Base-by-base conservation (phyloP, 2,329 filamentous ascomycete genomes). In the Nigrograna mackinnonii region DNA sequence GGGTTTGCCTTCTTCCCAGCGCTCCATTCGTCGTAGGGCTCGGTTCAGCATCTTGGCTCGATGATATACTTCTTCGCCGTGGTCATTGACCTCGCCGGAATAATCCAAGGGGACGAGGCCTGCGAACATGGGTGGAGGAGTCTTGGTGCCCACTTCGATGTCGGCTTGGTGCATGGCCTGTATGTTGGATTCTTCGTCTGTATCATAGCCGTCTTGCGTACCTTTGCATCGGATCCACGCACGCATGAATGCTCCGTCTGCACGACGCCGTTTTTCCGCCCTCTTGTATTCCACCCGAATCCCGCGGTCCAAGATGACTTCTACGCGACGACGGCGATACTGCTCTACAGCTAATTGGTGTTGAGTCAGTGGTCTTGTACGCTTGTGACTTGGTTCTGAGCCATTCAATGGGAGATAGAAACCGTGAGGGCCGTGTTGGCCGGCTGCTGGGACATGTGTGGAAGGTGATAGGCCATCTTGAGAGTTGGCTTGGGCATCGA, bases 341-440 rank as follows among this genome's bases (percentile, higher is more conserved):
- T 85, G 80, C 65, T 91, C 87, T 1, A 94, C 86, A 0, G 88
- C 88, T 28, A 91, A 74, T 67, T 94, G 89, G 66, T 94, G 89
- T 24, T 87, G 86, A 0, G 89, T 94, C 0, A 89, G 81, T 3
- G 88, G 88, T 1, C 89, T 80, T 6, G 85, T 83, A 60, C 90
- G 71, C 48, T 76, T 75, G 51, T 71, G 68, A 13, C 56, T 51
- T 37, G 64, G 55, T 44, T 69, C 66, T 4, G 64, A 62, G 22
- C 84, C 83, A 12, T 79, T 73, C 16, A 77, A 68, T 14, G 75
- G 73, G 13, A 78, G 71, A 17, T 77, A 75, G 44, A 75, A 74
- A 22, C 72, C 77, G 31, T 70, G 69, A 6, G 66, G 82, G 34
- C 79, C 77, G 45, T 84, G 79, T 47, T 76, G 60, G 12, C 26